phyloP scores from a whole-genome alignment of 2,329 filamentous ascomycete species.

The Aspergillus fumigatiaffinis region DNA sequence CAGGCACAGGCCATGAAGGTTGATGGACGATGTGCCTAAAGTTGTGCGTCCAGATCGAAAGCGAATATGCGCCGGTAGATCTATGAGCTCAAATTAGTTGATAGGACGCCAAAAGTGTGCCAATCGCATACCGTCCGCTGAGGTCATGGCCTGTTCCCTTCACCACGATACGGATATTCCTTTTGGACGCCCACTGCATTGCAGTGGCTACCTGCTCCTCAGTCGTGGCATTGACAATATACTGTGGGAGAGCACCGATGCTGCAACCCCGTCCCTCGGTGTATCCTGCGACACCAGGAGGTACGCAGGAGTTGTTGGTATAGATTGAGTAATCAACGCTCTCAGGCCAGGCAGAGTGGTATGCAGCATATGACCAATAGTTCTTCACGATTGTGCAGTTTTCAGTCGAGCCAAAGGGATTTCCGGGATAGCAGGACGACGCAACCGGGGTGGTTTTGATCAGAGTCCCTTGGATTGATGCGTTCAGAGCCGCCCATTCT shows the following conservation, averaged over 20 bases:
- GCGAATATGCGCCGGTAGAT: too few relatives aligned
- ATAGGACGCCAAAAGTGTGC: too few relatives aligned
- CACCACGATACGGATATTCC: too few relatives aligned
- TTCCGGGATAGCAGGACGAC: conserved; percentile 29
- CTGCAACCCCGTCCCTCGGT: conserved; percentile 21
- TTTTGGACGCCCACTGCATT: conserved; percentile 20
- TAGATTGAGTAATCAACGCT: conserved; percentile 28
- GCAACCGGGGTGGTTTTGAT: conserved; percentile 23
- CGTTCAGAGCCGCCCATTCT: conserved; percentile 22
- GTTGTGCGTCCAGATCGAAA: too few relatives aligned
- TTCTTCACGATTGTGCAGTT: conserved; percentile 21
- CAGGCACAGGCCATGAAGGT: too few relatives aligned
- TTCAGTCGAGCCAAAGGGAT: conserved; percentile 22
- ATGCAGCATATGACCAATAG: conserved; percentile 27
- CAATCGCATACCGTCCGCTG: too few relatives aligned
- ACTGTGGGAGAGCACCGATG: conserved; percentile 27
- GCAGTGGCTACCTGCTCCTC: conserved; percentile 27
- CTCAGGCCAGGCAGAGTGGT: conserved; percentile 30
- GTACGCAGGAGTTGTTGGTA: conserved; percentile 33
- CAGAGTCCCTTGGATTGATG: conserved; percentile 18
- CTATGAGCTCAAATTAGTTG: too few relatives aligned
- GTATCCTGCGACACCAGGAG: conserved; percentile 22
- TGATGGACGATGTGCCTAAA: too few relatives aligned
- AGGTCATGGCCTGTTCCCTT: too few relatives aligned
- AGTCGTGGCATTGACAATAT: conserved; percentile 31